phyloP scores from a whole-genome alignment of 2,329 filamentous ascomycete species.

The Aquanectria penicillioides region DNA sequence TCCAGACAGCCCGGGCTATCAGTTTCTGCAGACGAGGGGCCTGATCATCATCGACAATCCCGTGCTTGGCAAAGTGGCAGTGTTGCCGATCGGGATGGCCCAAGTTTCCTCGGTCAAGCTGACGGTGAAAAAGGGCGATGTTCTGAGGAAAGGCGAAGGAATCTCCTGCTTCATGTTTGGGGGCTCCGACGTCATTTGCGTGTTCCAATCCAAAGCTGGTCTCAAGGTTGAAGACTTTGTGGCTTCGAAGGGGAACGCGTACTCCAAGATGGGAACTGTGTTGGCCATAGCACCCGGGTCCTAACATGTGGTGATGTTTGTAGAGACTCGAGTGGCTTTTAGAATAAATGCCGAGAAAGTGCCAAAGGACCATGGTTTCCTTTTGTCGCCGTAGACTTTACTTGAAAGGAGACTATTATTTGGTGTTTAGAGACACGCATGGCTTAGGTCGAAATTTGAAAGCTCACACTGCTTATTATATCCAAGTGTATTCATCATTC shows the following conservation, averaged over 20 bases:
- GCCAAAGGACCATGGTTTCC: no score
- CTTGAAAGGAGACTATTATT: no score
- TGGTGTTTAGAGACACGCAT: no score
- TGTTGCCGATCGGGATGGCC: slow-evolving; percentile 57
- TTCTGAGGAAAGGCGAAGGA: slow-evolving; percentile 52
- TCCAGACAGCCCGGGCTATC: slow-evolving; percentile 50
- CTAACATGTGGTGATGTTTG: no score
- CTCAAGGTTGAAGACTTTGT: slow-evolving; percentile 31
- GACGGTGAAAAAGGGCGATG: slow-evolving; percentile 35
- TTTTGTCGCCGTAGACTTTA: no score
- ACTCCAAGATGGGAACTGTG: slow-evolving; percentile 34
- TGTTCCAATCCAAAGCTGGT: slow-evolving; percentile 47
- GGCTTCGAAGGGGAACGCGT: slow-evolving; percentile 19
- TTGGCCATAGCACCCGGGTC: slow-evolving; percentile 22
- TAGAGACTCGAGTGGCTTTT: no score
- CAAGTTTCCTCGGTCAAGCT: slow-evolving; percentile 53
- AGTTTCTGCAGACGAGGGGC: slow-evolving; percentile 52
- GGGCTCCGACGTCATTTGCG: slow-evolving; percentile 52
- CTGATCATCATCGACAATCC: slow-evolving; percentile 51
- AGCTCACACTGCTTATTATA: no score
- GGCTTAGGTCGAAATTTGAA: no score
- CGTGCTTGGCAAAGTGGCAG: slow-evolving; percentile 48
- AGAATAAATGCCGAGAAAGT: no score
- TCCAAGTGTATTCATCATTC: no score
- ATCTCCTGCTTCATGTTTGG: slow-evolving; percentile 56